Evolutionary conservation across 495 filamentous ascomycete species (phyloP).

Genomic region (Penicillium odoratum): DNA sequence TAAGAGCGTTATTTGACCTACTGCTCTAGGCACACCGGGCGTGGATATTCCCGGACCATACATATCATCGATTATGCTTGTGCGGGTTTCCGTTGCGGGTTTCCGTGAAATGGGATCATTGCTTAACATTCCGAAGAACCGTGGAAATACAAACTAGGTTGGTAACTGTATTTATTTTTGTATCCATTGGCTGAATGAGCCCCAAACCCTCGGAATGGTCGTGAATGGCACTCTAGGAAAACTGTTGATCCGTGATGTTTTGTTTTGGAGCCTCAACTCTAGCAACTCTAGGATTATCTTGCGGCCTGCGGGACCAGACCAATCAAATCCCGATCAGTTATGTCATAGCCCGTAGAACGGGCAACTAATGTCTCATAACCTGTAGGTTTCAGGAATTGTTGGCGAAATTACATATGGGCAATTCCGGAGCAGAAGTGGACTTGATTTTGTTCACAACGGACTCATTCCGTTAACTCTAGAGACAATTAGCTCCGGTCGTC

Average conservation of each 20-base stretch:
- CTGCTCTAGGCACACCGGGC: conserved; percentile 11
- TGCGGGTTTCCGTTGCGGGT: not conserved
- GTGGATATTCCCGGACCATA: conserved; percentile 6
- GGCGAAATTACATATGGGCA: not conserved
- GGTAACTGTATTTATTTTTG: not conserved
- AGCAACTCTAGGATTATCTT: not conserved
- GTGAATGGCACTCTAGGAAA: not conserved
- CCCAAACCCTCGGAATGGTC: not conserved
- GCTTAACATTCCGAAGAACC: not conserved
- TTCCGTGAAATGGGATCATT: not conserved
- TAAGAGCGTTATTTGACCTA: conserved; percentile 8
- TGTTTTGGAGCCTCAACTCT: not conserved
- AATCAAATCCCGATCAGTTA: not conserved
- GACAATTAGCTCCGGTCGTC: conserved; percentile 55
- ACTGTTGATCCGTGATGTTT: not conserved
- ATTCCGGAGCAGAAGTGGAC: not conserved
- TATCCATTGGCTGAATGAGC: not conserved
- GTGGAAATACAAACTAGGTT: not conserved
- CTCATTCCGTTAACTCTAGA: not conserved
- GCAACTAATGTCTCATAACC: conserved; percentile 2
- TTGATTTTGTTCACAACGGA: not conserved
- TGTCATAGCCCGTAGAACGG: not conserved
- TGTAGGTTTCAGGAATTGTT: not conserved
- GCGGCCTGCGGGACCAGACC: not conserved
- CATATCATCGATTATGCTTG: not conserved